These are phyloP conservation scores for Dioscorea alata DNA, from an alignment of 106 monocot species.

Conservation along the genomic window DNA sequence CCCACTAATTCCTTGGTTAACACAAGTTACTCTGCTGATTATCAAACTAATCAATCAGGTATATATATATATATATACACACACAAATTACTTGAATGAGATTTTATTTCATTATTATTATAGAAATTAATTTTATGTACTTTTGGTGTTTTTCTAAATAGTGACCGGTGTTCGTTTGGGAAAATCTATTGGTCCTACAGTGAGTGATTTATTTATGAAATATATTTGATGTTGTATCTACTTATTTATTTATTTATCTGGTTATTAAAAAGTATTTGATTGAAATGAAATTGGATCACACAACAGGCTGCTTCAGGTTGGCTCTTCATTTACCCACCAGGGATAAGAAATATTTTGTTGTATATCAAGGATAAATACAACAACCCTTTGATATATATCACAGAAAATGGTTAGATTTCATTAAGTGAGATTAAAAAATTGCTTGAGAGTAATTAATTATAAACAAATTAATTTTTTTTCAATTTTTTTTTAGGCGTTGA, in stretches of 20 bases:
- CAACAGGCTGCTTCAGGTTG: background rate
- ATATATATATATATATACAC: background rate
- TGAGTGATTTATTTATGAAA: background rate
- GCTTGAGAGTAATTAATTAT: too few species aligned
- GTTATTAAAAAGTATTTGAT: background rate
- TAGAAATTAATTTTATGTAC: background rate
- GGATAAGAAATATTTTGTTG: background rate
- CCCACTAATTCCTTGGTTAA: background rate
- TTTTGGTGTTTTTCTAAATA: background rate
- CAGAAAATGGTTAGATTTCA: background rate
- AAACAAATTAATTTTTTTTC: background rate
- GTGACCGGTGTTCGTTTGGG: background rate
- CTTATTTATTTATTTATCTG: too few species aligned
- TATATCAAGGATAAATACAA: background rate
- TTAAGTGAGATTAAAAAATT: background rate
- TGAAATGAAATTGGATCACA: background rate
- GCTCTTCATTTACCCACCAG: background rate
- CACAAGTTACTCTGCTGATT: constrained; percentile 19
- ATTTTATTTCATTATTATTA: background rate
- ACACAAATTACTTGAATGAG: too few species aligned
- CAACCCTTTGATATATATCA: background rate
- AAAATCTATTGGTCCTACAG: constrained; percentile 6
- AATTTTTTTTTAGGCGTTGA: background rate
- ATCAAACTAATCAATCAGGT: constrained; percentile 14
- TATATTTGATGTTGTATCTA: too few species aligned